Evolutionary conservation across 371 early-diverging fungal species (phyloP), one percentile per base, ranked within the genome.

Genomic region (Homolaphlyctis polyrhiza): DNA sequence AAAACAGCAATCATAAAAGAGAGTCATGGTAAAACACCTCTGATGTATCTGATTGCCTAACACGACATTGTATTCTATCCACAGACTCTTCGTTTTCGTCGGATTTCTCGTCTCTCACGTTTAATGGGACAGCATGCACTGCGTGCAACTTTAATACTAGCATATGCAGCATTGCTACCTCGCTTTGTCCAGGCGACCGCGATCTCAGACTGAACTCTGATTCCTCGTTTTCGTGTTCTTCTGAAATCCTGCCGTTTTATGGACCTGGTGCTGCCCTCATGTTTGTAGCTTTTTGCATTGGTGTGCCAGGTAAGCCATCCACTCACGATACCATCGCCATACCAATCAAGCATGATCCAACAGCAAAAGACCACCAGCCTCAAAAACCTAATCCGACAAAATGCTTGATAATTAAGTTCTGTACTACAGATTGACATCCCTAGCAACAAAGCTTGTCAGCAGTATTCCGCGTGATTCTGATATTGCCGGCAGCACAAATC

Each of bases 121-220:
- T 27, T 6, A 8, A 6, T 51, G 28, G 25, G 11, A 51, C 11
- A 14, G 52, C 52, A 25, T 51, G 52, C 32, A 8, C 27, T 32
- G 32, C 25, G 6, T 51, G 52, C 52, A 51, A 32, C 52, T 51
- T 51, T 51, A 21, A 51, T 21, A 21, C 52, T 8, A 6, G 14
- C 8, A 51, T 21, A 32, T 51, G 52, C 27, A 11, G 14, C 11
- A 51, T 51, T 32, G 52, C 52, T 14, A 28, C 11, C 52, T 11
- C 52, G 25, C 52, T 51, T 8, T 51, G 52, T 51, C 52, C 52
- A 51, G 52, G 52, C 6, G 52, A 51, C 8, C 25, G 28, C 25
- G 52, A 51, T 51, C 32, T 51, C 14, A 11, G 52, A 21, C n/a
- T 51, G 28, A 51, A 51, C n/a, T 11, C 52, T 8, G 52, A 51